Conservation (phyloP, 176 grass and related monocot genomes). For the Paspalum vaginatum region DNA sequence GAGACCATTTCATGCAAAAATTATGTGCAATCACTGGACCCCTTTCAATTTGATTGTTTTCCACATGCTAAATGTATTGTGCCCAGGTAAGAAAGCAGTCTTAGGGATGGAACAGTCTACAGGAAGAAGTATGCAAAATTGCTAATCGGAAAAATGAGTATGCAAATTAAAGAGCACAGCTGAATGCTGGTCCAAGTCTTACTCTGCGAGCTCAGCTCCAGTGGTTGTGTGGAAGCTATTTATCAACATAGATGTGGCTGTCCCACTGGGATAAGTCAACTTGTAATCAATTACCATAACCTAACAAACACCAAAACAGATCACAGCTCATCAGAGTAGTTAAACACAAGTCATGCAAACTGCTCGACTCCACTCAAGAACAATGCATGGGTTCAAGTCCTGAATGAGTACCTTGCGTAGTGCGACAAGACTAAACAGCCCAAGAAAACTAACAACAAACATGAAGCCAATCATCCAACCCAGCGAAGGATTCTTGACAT, state of each 20-base stretch:
- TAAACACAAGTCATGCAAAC: neutral
- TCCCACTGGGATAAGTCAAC: slow-evolving; percentile 63
- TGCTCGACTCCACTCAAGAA: neutral
- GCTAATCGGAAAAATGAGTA: neutral
- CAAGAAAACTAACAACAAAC: slow-evolving; percentile 89
- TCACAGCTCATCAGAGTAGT: neutral
- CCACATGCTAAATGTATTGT: neutral
- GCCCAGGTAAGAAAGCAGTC: neutral
- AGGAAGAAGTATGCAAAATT: neutral
- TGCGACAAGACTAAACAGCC: slow-evolving; percentile 88
- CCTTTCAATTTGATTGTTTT: neutral
- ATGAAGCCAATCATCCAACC: slow-evolving; percentile 95
- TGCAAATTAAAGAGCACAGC: neutral
- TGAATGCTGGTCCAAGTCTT: neutral
- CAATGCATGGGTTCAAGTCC: neutral
- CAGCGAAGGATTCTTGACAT: slow-evolving; percentile 91
- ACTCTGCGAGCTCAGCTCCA: slow-evolving; percentile 62
- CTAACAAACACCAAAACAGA: slow-evolving; percentile 33
- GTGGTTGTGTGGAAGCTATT: slow-evolving; percentile 66
- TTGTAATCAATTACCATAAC: slow-evolving; percentile 78
- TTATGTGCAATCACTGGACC: neutral
- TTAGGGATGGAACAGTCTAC: neutral
- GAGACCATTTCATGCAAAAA: neutral
- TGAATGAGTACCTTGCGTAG: slow-evolving; percentile 67
- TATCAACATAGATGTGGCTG: slow-evolving; percentile 58